Evolutionary conservation across 129 eudicot genomes (phyloP).

Genomic region (Gnaphalium uliginosum): DNA sequence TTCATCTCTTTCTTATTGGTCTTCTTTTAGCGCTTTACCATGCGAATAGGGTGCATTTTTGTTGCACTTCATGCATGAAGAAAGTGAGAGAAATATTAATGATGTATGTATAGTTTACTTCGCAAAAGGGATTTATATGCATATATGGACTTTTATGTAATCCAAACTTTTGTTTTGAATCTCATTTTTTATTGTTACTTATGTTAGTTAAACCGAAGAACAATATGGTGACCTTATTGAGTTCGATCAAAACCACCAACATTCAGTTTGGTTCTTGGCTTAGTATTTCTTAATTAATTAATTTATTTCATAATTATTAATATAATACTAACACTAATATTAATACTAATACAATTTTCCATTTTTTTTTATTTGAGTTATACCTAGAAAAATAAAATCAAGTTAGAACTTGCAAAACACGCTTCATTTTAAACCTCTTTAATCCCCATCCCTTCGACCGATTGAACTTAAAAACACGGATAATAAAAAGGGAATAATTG

Average conservation of each 20-base stretch:
- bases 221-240: too few relatives aligned
- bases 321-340: too few relatives aligned
- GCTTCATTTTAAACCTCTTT: not conserved
- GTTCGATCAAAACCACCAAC: too few relatives aligned
- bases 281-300: too few relatives aligned
- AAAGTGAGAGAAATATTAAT: slow-evolving; percentile 16
- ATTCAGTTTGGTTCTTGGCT: too few relatives aligned
- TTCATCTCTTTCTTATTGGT: slow-evolving; percentile 24
- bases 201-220: too few relatives aligned
- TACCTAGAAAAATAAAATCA: too few relatives aligned
- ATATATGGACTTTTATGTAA: slow-evolving; percentile 19
- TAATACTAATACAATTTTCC: too few relatives aligned
- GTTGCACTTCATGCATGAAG: slow-evolving; percentile 8
- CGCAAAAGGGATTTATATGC: slow-evolving; percentile 17
- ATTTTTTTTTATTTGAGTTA: too few relatives aligned
- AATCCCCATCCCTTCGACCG: not conserved
- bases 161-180: not conserved
- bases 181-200: not conserved
- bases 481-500: slow-evolving; percentile 32
- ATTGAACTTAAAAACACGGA: not conserved
- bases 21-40: slow-evolving; percentile 10
- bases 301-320: too few relatives aligned
- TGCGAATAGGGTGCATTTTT: slow-evolving; percentile 24
- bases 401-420: not conserved
- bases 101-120: slow-evolving; percentile 26